phyloP scores from a whole-genome alignment of 2,329 filamentous ascomycete species.

The Drechslerella stenobrocha region DNA sequence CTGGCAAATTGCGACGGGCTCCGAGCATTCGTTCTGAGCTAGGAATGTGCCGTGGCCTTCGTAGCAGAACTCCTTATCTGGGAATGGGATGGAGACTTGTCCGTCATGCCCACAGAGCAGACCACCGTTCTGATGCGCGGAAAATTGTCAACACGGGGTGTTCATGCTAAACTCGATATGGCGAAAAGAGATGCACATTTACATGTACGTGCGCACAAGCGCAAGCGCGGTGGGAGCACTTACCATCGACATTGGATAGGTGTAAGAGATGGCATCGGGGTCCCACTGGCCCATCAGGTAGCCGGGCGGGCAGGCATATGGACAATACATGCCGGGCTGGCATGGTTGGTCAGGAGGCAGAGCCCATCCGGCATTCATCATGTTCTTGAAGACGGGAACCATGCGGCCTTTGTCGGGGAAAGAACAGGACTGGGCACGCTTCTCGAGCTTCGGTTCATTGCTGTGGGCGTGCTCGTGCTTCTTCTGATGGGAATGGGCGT shows the following conservation, averaged over 20 bases:
- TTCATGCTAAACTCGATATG: too few species aligned
- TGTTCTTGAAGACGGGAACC: constrained; percentile 67
- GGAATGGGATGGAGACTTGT: constrained; percentile 70
- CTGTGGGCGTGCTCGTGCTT: constrained; percentile 49
- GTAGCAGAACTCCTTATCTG: constrained; percentile 69
- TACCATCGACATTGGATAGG: constrained; percentile 73
- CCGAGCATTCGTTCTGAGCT: constrained; percentile 66
- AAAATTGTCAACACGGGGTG: constrained; percentile 49
- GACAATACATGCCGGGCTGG: constrained; percentile 70
- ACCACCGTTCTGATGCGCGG: constrained; percentile 66
- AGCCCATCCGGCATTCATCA: constrained; percentile 73
- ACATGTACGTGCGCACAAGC: not conserved
- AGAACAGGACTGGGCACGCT: constrained; percentile 64
- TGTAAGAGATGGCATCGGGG: constrained; percentile 67
- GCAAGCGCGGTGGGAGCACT: constrained; percentile 53
- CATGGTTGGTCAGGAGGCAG: constrained; percentile 76
- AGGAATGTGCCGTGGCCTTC: constrained; percentile 68
- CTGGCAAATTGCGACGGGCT: constrained; percentile 72
- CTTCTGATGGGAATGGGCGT: constrained; percentile 37
- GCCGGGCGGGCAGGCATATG: constrained; percentile 74
- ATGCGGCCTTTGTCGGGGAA: constrained; percentile 70
- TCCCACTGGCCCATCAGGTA: constrained; percentile 81
- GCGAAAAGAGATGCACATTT: too few species aligned
- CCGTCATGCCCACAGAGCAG: constrained; percentile 71
- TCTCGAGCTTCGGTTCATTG: constrained; percentile 56